Conservation (phyloP, 805 yeast genomes). For the Starmerella apicola region DNA sequence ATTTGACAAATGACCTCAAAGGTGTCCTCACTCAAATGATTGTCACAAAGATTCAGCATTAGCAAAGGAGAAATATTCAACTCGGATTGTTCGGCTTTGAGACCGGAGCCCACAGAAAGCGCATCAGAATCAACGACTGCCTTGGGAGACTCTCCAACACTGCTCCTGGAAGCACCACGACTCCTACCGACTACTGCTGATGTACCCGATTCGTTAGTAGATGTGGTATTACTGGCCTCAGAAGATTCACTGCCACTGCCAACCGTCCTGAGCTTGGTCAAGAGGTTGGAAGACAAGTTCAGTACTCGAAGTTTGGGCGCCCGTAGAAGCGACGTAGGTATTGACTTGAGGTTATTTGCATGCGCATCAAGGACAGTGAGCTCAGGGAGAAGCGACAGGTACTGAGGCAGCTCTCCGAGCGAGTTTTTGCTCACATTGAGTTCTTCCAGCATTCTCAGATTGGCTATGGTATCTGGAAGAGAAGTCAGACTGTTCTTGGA, state of each 20-base stretch:
- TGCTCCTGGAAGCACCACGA: too few relatives aligned
- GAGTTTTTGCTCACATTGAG: constrained; percentile 67
- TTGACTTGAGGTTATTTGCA: constrained; percentile 60
- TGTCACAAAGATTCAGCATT: constrained; percentile 60
- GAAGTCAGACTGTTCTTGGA: constrained; percentile 73
- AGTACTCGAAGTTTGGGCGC: constrained; percentile 27
- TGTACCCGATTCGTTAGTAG: neutral
- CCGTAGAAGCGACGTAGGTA: constrained; percentile 59
- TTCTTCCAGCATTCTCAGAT: constrained; percentile 45
- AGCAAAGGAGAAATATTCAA: constrained; percentile 7
- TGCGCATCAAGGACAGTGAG: constrained; percentile 67
- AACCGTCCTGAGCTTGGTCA: constrained; percentile 13
- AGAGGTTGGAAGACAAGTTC: constrained; percentile 22
- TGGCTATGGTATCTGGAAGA: constrained; percentile 57
- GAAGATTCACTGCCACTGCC: neutral
- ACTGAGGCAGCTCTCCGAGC: constrained; percentile 54
- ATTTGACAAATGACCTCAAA: constrained; percentile 55
- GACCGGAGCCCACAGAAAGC: too few relatives aligned
- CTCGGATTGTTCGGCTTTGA: too few relatives aligned
- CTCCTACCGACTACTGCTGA: too few relatives aligned
- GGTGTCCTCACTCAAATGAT: constrained; percentile 65
- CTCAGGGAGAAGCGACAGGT: constrained; percentile 46
- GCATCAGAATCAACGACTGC: neutral
- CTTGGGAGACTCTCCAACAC: neutral
- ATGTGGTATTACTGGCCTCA: neutral